phyloP scores from a whole-genome alignment of 305 asterid species.

The Fraxinus nigra region DNA sequence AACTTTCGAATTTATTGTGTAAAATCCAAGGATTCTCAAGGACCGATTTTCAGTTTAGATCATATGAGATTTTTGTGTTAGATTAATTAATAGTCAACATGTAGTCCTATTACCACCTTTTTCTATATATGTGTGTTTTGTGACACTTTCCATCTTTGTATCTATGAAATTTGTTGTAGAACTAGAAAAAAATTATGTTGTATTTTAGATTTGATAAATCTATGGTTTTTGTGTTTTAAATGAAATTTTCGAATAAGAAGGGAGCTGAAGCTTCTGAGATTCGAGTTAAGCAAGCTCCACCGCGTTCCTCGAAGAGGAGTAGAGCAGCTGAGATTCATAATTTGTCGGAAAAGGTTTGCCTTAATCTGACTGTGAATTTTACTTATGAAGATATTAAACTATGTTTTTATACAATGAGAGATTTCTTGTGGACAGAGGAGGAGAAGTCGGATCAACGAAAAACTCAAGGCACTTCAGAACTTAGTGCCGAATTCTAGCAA shows the following conservation, averaged over 20 bases:
- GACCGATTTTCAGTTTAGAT: background rate
- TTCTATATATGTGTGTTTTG: background rate
- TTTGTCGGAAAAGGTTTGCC: conserved; percentile 85
- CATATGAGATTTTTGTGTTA: background rate
- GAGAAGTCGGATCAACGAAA: conserved; percentile 93
- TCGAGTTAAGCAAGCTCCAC: conserved; percentile 33
- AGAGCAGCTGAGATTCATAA: conserved; percentile 94
- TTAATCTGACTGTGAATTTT: background rate
- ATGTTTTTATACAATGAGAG: conserved; percentile 22
- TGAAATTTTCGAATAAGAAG: conserved; percentile 31
- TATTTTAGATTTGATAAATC: background rate
- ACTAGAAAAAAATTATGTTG: background rate
- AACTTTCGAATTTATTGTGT: background rate
- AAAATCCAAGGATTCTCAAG: background rate
- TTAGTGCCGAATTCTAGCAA: conserved; percentile 93
- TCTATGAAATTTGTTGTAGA: background rate
- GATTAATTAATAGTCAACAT: background rate
- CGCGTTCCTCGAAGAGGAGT: conserved; percentile 81
- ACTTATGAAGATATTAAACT: background rate
- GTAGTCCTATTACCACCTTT: background rate
- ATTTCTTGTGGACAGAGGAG: conserved; percentile 66
- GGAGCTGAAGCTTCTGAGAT: conserved; percentile 58
- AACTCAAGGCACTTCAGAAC: conserved; percentile 89
- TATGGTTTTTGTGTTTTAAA: conserved; percentile 3
- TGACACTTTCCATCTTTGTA: background rate